Base-by-base conservation (phyloP, 2,329 filamentous ascomycete genomes). In the Cylindrodendrum hubeiense region DNA sequence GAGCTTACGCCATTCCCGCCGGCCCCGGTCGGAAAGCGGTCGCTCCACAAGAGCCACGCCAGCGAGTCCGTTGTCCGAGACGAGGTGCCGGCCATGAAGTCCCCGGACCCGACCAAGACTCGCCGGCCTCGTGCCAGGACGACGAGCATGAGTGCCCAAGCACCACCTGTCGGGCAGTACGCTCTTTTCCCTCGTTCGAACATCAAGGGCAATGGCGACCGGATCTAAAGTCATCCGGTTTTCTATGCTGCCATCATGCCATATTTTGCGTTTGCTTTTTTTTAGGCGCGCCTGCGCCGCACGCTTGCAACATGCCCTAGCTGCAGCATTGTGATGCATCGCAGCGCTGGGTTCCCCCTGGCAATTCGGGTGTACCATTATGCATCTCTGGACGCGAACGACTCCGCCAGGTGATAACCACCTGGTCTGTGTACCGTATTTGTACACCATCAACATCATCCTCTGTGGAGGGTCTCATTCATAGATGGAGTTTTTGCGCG, bases 141-240 rank as follows among this genome's bases (percentile, higher is more conserved):
- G 9, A 80, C 83, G 15, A 85, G 83, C 66, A 71, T 84, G 33
- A 82, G 80, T 74, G 78, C 79, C 1, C 80, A 80, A 44, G 67
- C 72, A 28, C 77, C 81, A 9, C 83, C 82, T 10, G 78, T 83
- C n/a, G 83, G 81, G 21, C 83, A 83, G 66, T 86, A 84, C 67
- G 80, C 81, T 41, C 74, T 84, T 15, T 85, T 85, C 66, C 83
- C 84, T 19, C 77, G 78, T n/a, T 66, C 72, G 51, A 73, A 76
- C 34, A 66, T 75, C 44, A 79, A 78, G 68, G 70, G 68, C 10
- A 75, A 69, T 22, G 75, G 76, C 24, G 77, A 79, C 55, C 74
- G 76, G 15, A 78, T 81, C 47, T 81, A 71, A 67, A 24, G 53
- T 41, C 44, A 37, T 33, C n/a, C 19, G 21, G 43, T 53, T 30